Percentiles rank a stretch among this genome's conserved stretches.
phyloP scores from a whole-genome alignment of 352 stramenopile species.

The Globisporangium solare region DNA sequence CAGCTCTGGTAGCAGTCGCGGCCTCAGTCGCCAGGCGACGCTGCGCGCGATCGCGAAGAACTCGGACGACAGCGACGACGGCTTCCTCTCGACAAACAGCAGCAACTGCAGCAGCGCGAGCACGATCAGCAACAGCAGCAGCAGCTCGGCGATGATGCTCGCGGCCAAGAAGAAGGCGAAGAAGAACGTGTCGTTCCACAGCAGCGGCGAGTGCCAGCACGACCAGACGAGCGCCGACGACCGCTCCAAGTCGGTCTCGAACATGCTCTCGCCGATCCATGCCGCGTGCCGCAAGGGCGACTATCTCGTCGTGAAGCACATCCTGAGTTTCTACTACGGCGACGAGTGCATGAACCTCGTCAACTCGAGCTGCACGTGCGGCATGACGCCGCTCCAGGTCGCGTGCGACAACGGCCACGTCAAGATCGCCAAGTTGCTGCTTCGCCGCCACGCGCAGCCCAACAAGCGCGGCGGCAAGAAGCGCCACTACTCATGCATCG shows the following conservation, averaged over 20 bases:
- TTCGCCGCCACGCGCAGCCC: slow-evolving; percentile 50
- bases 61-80: slow-evolving; percentile 11
- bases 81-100: slow-evolving; percentile 11
- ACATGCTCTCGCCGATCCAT: slow-evolving; percentile 57
- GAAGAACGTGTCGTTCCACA: slow-evolving; percentile 64
- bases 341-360: slow-evolving; percentile 56
- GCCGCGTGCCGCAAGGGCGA: slow-evolving; percentile 56
- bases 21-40: slow-evolving; percentile 15
- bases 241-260: slow-evolving; percentile 12
- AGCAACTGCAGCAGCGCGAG: slow-evolving; percentile 3
- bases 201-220: slow-evolving; percentile 19
- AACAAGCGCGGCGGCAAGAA: slow-evolving; percentile 42
- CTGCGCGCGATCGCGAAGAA: slow-evolving; percentile 20
- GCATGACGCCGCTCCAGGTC: slow-evolving; percentile 68
- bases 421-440: slow-evolving; percentile 56
- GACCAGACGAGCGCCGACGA: slow-evolving; percentile 8
- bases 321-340: slow-evolving; percentile 63
- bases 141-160: slow-evolving; percentile 3
- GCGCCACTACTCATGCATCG: slow-evolving; percentile 40
- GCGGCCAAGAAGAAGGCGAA: slow-evolving; percentile 32
- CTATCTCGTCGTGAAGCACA: slow-evolving; percentile 59
- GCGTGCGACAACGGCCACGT: slow-evolving; percentile 48
- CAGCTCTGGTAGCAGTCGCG: neutral
- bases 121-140: slow-evolving; percentile 9
- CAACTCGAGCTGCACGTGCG: slow-evolving; percentile 60